Evolutionary conservation across 164 flowering plant species (phyloP).

Genomic region (Dillenia suffruticosa): DNA sequence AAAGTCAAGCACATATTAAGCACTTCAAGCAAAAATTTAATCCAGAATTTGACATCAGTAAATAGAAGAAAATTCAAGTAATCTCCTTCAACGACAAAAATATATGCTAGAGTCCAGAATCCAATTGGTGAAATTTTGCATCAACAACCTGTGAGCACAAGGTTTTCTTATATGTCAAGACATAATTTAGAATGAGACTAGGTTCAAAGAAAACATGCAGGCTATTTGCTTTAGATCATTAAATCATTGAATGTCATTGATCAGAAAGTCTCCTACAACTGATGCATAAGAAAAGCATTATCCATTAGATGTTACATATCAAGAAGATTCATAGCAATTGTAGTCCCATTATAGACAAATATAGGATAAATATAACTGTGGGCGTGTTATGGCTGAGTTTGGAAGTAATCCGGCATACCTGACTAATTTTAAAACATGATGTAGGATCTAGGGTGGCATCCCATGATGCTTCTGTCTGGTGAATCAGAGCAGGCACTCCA

Average conservation of each 20-base stretch:
- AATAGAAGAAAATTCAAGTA: constrained; percentile 36
- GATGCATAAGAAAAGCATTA: too few relatives aligned
- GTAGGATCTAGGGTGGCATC: constrained; percentile 79
- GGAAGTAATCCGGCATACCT: too few relatives aligned
- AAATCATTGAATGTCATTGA: too few relatives aligned
- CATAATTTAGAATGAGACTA: constrained; percentile 2
- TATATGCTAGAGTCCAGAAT: constrained; percentile 77
- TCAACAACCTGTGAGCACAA: constrained; percentile 64
- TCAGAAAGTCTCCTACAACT: too few relatives aligned
- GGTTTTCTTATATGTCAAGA: constrained; percentile 2
- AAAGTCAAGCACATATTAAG: constrained; percentile 6
- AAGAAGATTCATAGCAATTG: too few relatives aligned
- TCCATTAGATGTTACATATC: too few relatives aligned
- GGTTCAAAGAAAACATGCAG: too few relatives aligned
- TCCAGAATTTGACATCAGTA: neutral
- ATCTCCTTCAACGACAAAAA: constrained; percentile 79
- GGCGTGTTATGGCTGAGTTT: too few relatives aligned
- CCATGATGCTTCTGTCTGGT: constrained; percentile 96
- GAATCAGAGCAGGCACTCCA: constrained; percentile 91
- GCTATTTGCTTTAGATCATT: too few relatives aligned
- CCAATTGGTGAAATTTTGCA: constrained; percentile 89
- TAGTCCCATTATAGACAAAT: too few relatives aligned
- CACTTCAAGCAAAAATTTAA: neutral
- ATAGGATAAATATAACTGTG: too few relatives aligned
- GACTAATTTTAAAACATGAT: constrained; percentile 73